Percentiles rank a stretch among this genome's conserved stretches.
Evolutionary conservation across 768 basidiomycete species (phyloP).

Genomic region (Asterophora lycoperdoides): DNA sequence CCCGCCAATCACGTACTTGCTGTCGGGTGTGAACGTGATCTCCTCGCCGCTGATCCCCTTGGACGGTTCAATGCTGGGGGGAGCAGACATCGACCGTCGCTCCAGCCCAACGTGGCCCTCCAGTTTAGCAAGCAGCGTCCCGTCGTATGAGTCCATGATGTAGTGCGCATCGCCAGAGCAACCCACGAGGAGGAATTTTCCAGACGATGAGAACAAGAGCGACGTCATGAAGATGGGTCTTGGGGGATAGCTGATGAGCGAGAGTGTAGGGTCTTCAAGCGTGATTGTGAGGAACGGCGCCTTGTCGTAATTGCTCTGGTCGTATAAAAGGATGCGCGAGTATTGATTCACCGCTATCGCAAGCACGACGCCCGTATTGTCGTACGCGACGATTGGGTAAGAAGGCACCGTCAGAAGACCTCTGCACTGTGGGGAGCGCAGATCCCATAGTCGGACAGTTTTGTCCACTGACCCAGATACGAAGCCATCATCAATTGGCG

Average conservation of each 20-base stretch:
- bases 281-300: conserved; percentile 84
- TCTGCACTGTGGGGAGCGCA: conserved; percentile 72
- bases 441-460: conserved; percentile 95
- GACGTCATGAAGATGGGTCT: conserved; percentile 90
- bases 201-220: conserved; percentile 84
- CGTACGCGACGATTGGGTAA: conserved; percentile 79
- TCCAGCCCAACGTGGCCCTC: conserved; percentile 85
- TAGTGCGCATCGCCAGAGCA: conserved; percentile 94
- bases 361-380: conserved; percentile 77
- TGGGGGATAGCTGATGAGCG: conserved; percentile 77
- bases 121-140: conserved; percentile 77
- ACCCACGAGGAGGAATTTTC: conserved; percentile 86
- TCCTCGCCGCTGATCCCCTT: conserved; percentile 91
- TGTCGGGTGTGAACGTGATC: conserved; percentile 91
- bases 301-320: conserved; percentile 83
- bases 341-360: conserved; percentile 83
- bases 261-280: conserved; percentile 76
- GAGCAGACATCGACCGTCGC: conserved; percentile 48
- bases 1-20: conserved; percentile 84
- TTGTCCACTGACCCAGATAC: conserved; percentile 93
- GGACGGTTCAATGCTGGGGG: conserved; percentile 57
- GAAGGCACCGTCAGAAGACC: conserved; percentile 75
- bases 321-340: conserved; percentile 81
- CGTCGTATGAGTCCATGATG: conserved; percentile 87
- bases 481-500: conserved; percentile 91